Percentiles rank a stretch among this genome's conserved stretches.
Conservation (phyloP, 345 rosid genomes). For the Melaleuca quinquenervia region DNA sequence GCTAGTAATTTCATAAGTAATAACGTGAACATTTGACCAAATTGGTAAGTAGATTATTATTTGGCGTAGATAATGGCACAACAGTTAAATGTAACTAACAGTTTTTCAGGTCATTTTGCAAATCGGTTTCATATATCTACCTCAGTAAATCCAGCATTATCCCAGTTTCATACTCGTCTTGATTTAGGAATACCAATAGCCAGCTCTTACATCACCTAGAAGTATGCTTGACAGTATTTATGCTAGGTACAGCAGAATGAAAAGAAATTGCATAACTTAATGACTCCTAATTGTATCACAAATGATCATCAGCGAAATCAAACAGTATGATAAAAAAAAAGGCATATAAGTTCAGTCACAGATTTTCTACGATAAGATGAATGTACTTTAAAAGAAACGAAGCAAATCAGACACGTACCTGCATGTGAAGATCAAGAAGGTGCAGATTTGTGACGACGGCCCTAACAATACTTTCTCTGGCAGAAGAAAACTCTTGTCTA, state of each 20-base stretch:
- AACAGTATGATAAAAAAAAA: not conserved
- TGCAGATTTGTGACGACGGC: constrained; percentile 92
- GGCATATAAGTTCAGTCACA: not conserved
- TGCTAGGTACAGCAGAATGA: not conserved
- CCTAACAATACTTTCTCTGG: constrained; percentile 95
- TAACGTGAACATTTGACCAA: not conserved
- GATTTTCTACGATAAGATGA: not conserved
- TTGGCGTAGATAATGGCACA: not conserved
- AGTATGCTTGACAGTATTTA: not conserved
- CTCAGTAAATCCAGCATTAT: not conserved
- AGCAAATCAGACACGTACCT: constrained; percentile 29
- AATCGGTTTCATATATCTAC: not conserved
- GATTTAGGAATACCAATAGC: not conserved
- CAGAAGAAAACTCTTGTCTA: constrained; percentile 95
- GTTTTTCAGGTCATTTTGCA: not conserved
- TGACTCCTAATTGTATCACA: not conserved
- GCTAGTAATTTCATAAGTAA: not conserved
- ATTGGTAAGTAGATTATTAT: not conserved
- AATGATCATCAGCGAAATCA: not conserved
- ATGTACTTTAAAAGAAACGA: not conserved
- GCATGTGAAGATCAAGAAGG: constrained; percentile 95
- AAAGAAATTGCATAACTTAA: not conserved
- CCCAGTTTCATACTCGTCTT: not conserved
- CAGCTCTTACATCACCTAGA: not conserved
- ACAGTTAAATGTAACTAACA: not conserved